A percentile compares a stretch with the other conserved stretches of the same genome.
Conservation (phyloP, 345 rosid genomes). For the Sisymbrium altissimum region DNA sequence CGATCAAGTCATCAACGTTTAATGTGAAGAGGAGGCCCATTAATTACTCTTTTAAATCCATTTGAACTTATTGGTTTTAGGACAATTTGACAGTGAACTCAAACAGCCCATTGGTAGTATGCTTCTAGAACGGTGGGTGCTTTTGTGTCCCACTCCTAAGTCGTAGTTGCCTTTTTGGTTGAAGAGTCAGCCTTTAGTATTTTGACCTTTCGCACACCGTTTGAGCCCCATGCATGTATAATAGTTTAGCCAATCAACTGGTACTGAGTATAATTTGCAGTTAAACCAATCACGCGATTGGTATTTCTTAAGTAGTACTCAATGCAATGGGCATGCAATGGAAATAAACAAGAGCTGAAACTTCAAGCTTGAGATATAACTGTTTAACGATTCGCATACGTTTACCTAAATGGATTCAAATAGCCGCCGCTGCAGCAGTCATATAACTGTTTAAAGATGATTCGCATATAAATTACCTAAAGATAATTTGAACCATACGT, state of each 20-base stretch:
- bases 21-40: background rate
- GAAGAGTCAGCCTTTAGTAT: background rate
- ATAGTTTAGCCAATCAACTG: background rate
- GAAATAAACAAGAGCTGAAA: too few relatives aligned
- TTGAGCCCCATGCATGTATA: background rate
- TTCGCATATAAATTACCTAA: too few relatives aligned
- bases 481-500: too few relatives aligned
- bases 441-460: too few relatives aligned
- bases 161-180: background rate
- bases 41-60: background rate
- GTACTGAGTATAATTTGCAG: background rate
- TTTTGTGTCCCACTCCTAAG: background rate
- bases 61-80: background rate
- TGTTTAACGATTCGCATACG: too few relatives aligned
- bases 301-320: background rate
- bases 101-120: background rate
- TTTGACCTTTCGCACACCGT: conserved; percentile 14
- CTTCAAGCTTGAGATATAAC: too few relatives aligned
- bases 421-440: too few relatives aligned
- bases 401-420: too few relatives aligned
- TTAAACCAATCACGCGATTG: background rate
- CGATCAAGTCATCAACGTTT: background rate
- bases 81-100: background rate
- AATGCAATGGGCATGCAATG: background rate
- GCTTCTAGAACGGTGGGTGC: conserved; percentile 2